Conservation (phyloP, 1,139 yeast genomes). For the Kodamaea ohmeri region DNA sequence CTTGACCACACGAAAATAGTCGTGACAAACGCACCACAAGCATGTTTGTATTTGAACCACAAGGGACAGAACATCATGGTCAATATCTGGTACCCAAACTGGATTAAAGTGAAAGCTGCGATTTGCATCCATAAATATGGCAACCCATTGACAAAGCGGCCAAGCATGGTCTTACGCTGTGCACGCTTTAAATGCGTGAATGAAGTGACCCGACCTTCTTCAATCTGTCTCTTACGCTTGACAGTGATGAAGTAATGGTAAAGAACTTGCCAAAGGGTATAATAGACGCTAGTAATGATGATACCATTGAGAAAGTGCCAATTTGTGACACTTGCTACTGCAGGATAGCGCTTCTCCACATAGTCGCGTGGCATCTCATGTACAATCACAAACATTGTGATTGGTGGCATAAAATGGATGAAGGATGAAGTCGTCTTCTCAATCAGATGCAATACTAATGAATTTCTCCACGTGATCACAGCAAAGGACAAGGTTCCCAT, state of each 20-base stretch:
- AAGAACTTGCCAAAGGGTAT: constrained; percentile 85
- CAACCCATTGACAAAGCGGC: constrained; percentile 74
- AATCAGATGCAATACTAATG: constrained; percentile 84
- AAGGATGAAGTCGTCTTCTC: constrained; percentile 93
- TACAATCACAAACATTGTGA: constrained; percentile 80
- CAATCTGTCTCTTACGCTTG: constrained; percentile 72
- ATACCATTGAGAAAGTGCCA: constrained; percentile 78
- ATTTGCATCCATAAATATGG: constrained; percentile 84
- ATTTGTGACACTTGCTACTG: constrained; percentile 60
- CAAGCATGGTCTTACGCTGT: constrained; percentile 62
- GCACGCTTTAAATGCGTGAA: constrained; percentile 79
- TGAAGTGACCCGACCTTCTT: constrained; percentile 82
- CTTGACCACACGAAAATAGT: constrained; percentile 76
- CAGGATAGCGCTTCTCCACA: constrained; percentile 66
- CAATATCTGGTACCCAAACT: constrained; percentile 80
- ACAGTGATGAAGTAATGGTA: constrained; percentile 93
- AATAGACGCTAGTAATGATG: constrained; percentile 76
- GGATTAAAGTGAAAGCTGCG: constrained; percentile 79
- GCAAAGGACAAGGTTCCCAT: constrained; percentile 93
- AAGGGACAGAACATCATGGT: constrained; percentile 90
- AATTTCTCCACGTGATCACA: constrained; percentile 93
- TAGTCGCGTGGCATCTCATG: constrained; percentile 68
- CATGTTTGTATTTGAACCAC: constrained; percentile 69
- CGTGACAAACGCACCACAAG: constrained; percentile 67
- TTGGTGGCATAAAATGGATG: constrained; percentile 89